Evolutionary conservation across 2,329 filamentous ascomycete species (phyloP).

Genomic region (Colletotrichum neosansevieriae): DNA sequence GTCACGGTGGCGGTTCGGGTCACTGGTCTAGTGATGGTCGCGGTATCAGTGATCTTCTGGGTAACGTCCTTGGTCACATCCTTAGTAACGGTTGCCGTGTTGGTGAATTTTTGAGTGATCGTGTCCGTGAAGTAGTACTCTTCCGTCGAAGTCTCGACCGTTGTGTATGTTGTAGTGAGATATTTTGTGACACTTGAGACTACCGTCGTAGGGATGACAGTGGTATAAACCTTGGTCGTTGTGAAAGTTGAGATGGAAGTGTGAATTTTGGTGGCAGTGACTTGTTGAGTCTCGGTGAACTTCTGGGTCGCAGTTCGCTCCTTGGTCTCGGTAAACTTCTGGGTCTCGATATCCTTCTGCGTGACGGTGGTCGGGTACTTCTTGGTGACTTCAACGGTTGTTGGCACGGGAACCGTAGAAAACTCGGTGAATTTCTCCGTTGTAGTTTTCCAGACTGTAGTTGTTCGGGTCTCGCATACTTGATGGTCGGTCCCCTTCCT

Average conservation of each 20-base stretch:
- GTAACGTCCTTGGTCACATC: constrained; percentile 8
- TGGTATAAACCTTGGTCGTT: constrained; percentile 29
- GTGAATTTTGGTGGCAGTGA: constrained; percentile 30
- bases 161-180: constrained; percentile 36
- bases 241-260: constrained; percentile 35
- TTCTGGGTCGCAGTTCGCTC: constrained; percentile 29
- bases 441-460: constrained; percentile 40
- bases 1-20: constrained; percentile 36
- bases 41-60: constrained; percentile 18
- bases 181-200: constrained; percentile 33
- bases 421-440: constrained; percentile 36
- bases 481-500: constrained; percentile 26
- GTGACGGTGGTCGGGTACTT: constrained; percentile 28
- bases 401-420: constrained; percentile 34
- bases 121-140: constrained; percentile 35
- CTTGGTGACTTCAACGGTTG: constrained; percentile 29
- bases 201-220: constrained; percentile 32
- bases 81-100: constrained; percentile 25
- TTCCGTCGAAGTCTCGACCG: constrained; percentile 25
- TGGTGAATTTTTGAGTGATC: constrained; percentile 21
- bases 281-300: constrained; percentile 29
- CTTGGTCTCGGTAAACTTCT: constrained; percentile 29
- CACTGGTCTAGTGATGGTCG: constrained; percentile 27
- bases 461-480: constrained; percentile 40
- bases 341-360: constrained; percentile 32